These are phyloP conservation scores for Mitragyna speciosa DNA, from an alignment of 257 asterid genomes.

Conservation along the genomic window DNA sequence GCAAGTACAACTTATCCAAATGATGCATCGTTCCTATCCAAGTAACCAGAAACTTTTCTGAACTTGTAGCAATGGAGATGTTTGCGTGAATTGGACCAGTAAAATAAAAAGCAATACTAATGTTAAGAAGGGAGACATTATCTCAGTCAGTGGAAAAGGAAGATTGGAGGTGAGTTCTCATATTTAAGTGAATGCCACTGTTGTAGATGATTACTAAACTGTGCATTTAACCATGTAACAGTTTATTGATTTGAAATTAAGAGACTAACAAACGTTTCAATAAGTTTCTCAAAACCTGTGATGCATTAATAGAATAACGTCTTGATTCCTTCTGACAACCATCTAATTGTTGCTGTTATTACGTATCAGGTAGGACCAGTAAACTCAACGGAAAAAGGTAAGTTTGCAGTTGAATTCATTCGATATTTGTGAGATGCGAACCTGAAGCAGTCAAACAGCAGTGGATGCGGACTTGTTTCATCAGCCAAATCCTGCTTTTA, in stretches of 20 bases:
- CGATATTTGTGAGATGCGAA: slow-evolving; percentile 43
- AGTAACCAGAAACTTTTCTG: slow-evolving; percentile 6
- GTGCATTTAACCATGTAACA: neutral
- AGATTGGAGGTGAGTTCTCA: slow-evolving; percentile 57
- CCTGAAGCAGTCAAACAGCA: neutral
- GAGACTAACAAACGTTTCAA: neutral
- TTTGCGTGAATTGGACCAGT: slow-evolving; percentile 81
- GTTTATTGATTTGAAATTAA: neutral
- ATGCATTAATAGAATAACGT: neutral
- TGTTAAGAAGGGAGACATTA: slow-evolving; percentile 60
- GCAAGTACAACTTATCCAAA: too few species aligned
- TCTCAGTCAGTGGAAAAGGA: slow-evolving; percentile 85
- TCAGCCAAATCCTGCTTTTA: neutral
- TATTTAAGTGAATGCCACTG: neutral
- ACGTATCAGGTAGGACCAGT: slow-evolving; percentile 69
- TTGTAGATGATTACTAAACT: neutral
- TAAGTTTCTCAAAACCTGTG: neutral
- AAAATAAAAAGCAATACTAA: slow-evolving; percentile 65
- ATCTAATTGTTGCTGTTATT: neutral
- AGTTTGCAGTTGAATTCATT: slow-evolving; percentile 75
- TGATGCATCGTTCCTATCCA: neutral
- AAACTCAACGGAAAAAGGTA: slow-evolving; percentile 67
- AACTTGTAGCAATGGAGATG: slow-evolving; percentile 70
- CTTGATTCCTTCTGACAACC: neutral
- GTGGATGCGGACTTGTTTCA: neutral